Evolutionary conservation across 495 filamentous ascomycete species (phyloP), one percentile per base, ranked within the genome.

Genomic region (Neurospora sp.): DNA sequence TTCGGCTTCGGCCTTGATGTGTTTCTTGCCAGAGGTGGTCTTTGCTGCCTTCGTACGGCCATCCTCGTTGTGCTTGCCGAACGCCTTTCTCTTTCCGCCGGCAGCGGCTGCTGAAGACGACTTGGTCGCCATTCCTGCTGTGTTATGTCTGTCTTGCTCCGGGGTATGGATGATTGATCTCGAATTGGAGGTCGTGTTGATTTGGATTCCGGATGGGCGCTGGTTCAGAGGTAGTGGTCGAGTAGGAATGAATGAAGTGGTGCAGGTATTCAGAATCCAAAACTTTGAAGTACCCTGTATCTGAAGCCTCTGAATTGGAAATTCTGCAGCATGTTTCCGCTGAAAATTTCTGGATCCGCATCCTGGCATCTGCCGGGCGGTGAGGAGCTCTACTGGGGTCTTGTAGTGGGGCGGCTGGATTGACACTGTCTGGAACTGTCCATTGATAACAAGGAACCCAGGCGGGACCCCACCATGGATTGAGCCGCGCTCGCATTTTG

Each of bases 1-100:
- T 31, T 84, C 82, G 70, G 75, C 79, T 45, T 82, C 82, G 37
- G 79, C 78, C 12, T 74, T 76, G 39, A 74, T 75, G 72, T 76
- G 77, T 70, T 82, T 83, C 20, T 73, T 70, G 44, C 74, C 76
- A 68, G 79, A 71, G 61, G 77, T 77, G 37, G 79, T 81, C 76
- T 83, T 88, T 12, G 81, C 79, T 72, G 88, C 88, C 75, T 88
- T 89, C 70, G 74, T 70, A 14, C 74, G 75, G 41, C 40, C 69
- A 16, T 75, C 79, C 16, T 74, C 75, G 59, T 71, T 71, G 48
- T 79, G 75, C 70, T 85, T 86, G 69, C 76, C 80, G 53, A 74
- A 74, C 45, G 77, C 79, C 75, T 86, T 86, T 70, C 85, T 80
- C 74, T 86, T 86, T 8, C 74, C 76, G 37, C 76, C 75, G 5